Evolutionary conservation across 768 basidiomycete genomes (phyloP).

Genomic region (Boletus eberwhitei): DNA sequence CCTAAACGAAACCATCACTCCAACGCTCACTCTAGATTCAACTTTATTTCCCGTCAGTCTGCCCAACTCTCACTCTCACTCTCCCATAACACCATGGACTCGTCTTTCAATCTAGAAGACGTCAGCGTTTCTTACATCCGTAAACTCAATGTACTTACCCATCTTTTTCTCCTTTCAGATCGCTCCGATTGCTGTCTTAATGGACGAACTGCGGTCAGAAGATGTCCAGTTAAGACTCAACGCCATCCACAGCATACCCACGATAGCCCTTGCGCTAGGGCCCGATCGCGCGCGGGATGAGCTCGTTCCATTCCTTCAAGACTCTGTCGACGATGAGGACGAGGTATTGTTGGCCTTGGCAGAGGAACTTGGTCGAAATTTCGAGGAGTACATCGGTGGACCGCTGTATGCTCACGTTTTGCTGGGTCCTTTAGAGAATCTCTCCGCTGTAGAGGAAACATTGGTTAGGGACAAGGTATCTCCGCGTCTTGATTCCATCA

Average conservation of each 20-base stretch:
- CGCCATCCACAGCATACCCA: slow-evolving; percentile 95
- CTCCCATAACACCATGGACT: slow-evolving; percentile 51
- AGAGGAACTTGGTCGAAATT: slow-evolving; percentile 88
- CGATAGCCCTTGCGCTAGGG: slow-evolving; percentile 95
- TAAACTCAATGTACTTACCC: slow-evolving; percentile 14
- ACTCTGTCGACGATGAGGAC: slow-evolving; percentile 99
- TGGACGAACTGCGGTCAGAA: slow-evolving; percentile 97
- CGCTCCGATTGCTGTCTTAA: slow-evolving; percentile 92
- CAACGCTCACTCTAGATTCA: neutral
- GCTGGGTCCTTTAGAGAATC: slow-evolving; percentile 89
- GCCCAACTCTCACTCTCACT: neutral
- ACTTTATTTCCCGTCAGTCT: neutral
- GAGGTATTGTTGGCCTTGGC: slow-evolving; percentile 94
- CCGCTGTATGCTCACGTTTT: slow-evolving; percentile 81
- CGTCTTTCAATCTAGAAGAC: slow-evolving; percentile 64
- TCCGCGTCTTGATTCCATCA: neutral
- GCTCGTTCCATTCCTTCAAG: slow-evolving; percentile 94
- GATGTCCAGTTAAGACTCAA: slow-evolving; percentile 95
- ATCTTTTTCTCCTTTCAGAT: slow-evolving; percentile 46
- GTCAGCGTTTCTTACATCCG: slow-evolving; percentile 39
- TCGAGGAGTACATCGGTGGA: slow-evolving; percentile 94
- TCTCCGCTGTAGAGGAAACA: slow-evolving; percentile 96
- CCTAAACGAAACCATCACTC: slow-evolving; percentile 8
- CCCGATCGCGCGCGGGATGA: slow-evolving; percentile 94
- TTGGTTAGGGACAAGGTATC: slow-evolving; percentile 94